Percentiles rank a stretch among this genome's conserved stretches.
These are phyloP conservation scores for Balamuthia mandrillaris DNA, from an alignment of 208 protist genomes.

Conservation along the genomic window DNA sequence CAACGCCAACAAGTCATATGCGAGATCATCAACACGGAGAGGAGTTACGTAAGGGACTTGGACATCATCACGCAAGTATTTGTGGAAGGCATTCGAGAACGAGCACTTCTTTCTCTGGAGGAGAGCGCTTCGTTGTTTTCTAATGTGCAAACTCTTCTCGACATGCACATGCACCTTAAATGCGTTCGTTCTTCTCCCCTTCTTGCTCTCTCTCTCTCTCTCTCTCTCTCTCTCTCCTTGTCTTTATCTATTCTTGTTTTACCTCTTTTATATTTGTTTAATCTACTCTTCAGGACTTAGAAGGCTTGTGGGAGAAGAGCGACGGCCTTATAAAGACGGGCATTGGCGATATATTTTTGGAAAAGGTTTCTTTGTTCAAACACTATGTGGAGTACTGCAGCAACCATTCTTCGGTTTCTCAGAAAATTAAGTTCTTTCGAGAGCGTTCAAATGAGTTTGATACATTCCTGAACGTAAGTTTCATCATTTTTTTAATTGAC, in stretches of 20 bases:
- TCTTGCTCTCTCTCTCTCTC: not conserved
- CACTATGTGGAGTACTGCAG: slow-evolving; percentile 32
- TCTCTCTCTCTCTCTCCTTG: too few relatives aligned
- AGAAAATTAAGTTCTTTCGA: not conserved
- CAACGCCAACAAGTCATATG: not conserved
- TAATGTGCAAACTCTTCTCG: slow-evolving; percentile 18
- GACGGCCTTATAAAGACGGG: slow-evolving; percentile 11
- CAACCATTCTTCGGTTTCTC: slow-evolving; percentile 10
- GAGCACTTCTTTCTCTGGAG: not conserved
- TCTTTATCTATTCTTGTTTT: not conserved
- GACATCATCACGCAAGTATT: slow-evolving; percentile 33
- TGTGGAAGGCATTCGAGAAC: not conserved
- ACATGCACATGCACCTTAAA: slow-evolving; percentile 10
- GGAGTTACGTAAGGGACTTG: slow-evolving; percentile 8
- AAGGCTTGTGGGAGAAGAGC: not conserved
- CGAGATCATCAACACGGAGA: slow-evolving; percentile 5
- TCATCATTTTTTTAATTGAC: too few relatives aligned
- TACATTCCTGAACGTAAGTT: too few relatives aligned
- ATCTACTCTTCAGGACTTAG: not conserved
- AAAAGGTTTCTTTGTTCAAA: slow-evolving; percentile 1
- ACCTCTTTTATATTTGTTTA: not conserved
- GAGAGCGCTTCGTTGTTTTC: slow-evolving; percentile 23
- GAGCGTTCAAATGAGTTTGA: too few relatives aligned
- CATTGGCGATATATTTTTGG: not conserved
- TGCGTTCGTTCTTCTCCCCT: not conserved